A percentile compares a stretch with the other conserved stretches of the same genome.
Evolutionary conservation across 2,329 filamentous ascomycete genomes (phyloP).

Genomic region (Conoideocrella luteorostrata): DNA sequence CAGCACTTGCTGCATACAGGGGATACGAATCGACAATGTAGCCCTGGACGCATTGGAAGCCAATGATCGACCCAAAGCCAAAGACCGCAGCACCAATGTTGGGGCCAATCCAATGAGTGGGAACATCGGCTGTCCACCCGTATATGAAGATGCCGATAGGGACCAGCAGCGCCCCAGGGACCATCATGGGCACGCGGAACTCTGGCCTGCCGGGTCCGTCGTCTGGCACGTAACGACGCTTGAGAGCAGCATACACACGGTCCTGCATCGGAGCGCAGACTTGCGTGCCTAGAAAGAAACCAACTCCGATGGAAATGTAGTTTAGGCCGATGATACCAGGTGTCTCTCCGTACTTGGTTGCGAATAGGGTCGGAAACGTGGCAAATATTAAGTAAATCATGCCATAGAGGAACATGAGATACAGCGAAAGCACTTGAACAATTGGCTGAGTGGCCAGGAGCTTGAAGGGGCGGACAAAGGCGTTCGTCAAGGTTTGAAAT

Average conservation of each 20-base stretch:
- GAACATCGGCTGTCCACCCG: conserved; percentile 37
- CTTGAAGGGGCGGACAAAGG: conserved; percentile 56
- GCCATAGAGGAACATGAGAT: conserved; percentile 59
- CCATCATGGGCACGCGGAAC: conserved; percentile 36
- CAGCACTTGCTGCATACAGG: conserved; percentile 38
- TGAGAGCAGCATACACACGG: conserved; percentile 36
- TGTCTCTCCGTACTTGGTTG: conserved; percentile 51
- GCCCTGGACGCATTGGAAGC: conserved; percentile 39
- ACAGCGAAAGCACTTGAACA: conserved; percentile 58
- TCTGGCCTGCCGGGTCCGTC: conserved; percentile 31
- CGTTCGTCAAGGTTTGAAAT: conserved; percentile 44
- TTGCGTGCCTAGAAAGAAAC: conserved; percentile 25
- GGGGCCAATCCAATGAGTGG: conserved; percentile 39
- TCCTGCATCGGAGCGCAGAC: conserved; percentile 39
- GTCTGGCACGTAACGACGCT: conserved; percentile 30
- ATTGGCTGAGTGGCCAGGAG: conserved; percentile 57
- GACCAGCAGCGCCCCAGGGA: conserved; percentile 32
- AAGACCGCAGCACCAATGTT: conserved; percentile 36
- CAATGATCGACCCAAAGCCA: conserved; percentile 30
- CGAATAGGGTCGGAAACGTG: conserved; percentile 48
- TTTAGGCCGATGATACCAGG: conserved; percentile 36
- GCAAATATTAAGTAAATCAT: conserved; percentile 50
- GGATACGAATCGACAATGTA: conserved; percentile 42
- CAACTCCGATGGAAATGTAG: conserved; percentile 23
- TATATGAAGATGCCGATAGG: conserved; percentile 39